Evolutionary conservation across 441 rosid species (phyloP).

Genomic region (Croton setiger): DNA sequence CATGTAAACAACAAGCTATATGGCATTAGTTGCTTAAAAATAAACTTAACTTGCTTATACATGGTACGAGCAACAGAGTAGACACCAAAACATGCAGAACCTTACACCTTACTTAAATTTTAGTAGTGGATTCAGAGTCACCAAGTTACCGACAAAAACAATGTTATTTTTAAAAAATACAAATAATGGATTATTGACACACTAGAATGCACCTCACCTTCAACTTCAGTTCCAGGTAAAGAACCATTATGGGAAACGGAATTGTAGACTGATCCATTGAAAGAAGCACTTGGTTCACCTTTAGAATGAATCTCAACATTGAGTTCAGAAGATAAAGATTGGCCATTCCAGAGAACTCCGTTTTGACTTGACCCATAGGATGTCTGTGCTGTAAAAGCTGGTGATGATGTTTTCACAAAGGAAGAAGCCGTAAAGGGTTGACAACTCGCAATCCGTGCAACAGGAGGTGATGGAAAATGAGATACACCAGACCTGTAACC

Average conservation of each 20-base stretch:
- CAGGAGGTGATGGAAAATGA: slow-evolving; percentile 30
- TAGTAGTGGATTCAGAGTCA: not conserved
- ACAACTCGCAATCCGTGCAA: slow-evolving; percentile 31
- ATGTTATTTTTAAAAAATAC: not conserved
- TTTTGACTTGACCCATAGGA: slow-evolving; percentile 31
- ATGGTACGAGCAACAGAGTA: not conserved
- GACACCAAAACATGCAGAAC: not conserved
- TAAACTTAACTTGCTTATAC: too few species aligned
- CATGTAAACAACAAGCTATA: not conserved
- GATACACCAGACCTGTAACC: slow-evolving; percentile 46
- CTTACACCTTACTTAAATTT: not conserved
- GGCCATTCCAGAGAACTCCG: slow-evolving; percentile 34
- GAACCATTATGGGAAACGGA: slow-evolving; percentile 27
- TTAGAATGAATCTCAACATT: slow-evolving; percentile 38
- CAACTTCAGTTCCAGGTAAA: slow-evolving; percentile 26
- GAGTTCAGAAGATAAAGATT: slow-evolving; percentile 36
- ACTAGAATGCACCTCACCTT: slow-evolving; percentile 30
- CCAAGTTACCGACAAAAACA: not conserved
- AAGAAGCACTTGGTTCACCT: slow-evolving; percentile 25
- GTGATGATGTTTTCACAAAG: slow-evolving; percentile 31
- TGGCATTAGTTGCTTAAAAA: not conserved
- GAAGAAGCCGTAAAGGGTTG: slow-evolving; percentile 35
- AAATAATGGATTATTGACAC: slow-evolving; percentile 1
- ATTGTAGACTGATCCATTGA: slow-evolving; percentile 17
- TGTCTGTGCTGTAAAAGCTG: slow-evolving; percentile 31